phyloP scores from a whole-genome alignment of 2,329 filamentous ascomycete species.

The Beauveria asiatica region DNA sequence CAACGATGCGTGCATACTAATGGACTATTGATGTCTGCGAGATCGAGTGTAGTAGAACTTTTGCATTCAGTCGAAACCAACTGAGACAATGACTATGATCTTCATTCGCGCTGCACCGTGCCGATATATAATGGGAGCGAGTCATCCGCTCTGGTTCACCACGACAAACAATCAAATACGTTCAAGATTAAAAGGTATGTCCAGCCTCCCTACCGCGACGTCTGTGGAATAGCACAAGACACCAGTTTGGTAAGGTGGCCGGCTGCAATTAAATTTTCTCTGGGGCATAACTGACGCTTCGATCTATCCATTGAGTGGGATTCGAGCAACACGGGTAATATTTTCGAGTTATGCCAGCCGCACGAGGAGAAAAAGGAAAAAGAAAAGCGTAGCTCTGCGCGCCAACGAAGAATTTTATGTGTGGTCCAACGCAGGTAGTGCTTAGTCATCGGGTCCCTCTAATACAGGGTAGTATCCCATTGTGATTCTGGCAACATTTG shows the following conservation, averaged over 20 bases:
- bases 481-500: neutral
- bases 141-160: neutral
- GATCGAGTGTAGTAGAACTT: neutral
- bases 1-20: neutral
- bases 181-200: constrained; percentile 31
- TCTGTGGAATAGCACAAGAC: constrained; percentile 20
- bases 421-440: neutral
- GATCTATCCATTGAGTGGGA: constrained; percentile 47
- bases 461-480: neutral
- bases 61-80: neutral
- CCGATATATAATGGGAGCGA: no score
- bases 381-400: constrained; percentile 18
- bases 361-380: constrained; percentile 57
- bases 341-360: constrained; percentile 64
- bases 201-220: constrained; percentile 30
- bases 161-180: neutral
- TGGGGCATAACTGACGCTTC: constrained; percentile 74
- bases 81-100: neutral
- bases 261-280: constrained; percentile 71
- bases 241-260: constrained; percentile 42
- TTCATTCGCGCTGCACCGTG: neutral
- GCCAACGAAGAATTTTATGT: constrained; percentile 21
- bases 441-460: neutral
- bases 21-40: neutral
- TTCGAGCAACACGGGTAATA: constrained; percentile 74